These are phyloP conservation scores for Rhizoclosmatium sp. DNA, from an alignment of 192 early-diverging fungal species.

Conservation along the genomic window DNA sequence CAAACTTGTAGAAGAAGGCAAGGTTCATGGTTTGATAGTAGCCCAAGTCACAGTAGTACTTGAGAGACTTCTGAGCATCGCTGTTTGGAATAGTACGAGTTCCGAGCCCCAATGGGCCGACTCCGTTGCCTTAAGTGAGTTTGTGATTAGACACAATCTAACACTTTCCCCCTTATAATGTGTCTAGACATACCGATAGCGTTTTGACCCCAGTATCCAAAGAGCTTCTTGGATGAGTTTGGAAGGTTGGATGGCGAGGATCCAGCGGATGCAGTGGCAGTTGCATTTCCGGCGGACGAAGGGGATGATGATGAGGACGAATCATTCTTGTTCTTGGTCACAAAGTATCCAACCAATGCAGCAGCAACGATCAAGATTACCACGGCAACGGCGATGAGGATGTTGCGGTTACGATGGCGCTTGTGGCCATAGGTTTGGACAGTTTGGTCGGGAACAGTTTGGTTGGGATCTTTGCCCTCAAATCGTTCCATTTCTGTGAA, in stretches of 20 bases:
- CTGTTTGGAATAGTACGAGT: background rate
- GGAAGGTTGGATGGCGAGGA: background rate
- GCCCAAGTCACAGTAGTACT: constrained; percentile 24
- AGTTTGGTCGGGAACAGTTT: no score
- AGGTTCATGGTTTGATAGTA: constrained; percentile 31
- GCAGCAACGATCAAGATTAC: constrained; percentile 12
- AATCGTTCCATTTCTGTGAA: no score
- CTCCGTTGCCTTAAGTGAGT: constrained; percentile 20
- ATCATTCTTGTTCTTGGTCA: constrained; percentile 8
- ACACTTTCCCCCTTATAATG: background rate
- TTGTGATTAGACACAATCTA: background rate
- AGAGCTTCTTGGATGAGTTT: background rate
- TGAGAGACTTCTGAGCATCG: background rate
- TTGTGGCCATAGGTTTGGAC: no score
- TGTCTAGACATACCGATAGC: constrained; percentile 2
- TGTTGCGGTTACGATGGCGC: background rate
- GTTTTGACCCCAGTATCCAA: constrained; percentile 23
- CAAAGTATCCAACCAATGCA: constrained; percentile 20
- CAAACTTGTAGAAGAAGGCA: constrained; percentile 22
- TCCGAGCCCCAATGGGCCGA: constrained; percentile 11
- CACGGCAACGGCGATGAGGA: constrained; percentile 10
- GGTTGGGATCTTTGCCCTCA: no score
- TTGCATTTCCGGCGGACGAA: background rate
- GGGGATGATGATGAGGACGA: background rate
- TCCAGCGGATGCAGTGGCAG: background rate